These are phyloP conservation scores for Vitis hybrid DNA, from an alignment of 177 flowering plant genomes.

Conservation along the genomic window DNA sequence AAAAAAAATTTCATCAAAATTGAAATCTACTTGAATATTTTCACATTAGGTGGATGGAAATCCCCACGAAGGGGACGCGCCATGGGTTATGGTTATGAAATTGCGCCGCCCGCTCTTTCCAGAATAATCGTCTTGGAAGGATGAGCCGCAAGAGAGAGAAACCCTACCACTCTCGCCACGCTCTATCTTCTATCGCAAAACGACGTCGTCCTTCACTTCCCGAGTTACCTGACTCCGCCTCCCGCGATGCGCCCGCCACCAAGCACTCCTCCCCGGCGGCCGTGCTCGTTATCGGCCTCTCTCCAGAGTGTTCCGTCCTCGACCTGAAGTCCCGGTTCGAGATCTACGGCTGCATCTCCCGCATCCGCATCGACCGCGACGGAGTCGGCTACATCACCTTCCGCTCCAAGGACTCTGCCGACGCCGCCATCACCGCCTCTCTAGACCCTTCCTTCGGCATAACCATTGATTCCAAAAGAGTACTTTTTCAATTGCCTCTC, in stretches of 20 bases:
- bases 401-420: constrained; percentile 63
- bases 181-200: constrained; percentile 30
- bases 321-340: constrained; percentile 82
- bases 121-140: background rate
- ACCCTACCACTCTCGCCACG: constrained; percentile 38
- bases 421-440: constrained; percentile 64
- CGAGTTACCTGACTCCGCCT: constrained; percentile 3
- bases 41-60: too few relatives aligned
- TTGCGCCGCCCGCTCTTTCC: background rate
- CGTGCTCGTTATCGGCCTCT: constrained; percentile 51
- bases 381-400: constrained; percentile 58
- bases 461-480: constrained; percentile 49
- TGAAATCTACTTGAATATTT: too few relatives aligned
- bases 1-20: too few relatives aligned
- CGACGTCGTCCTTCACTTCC: constrained; percentile 35
- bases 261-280: constrained; percentile 42
- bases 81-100: too few relatives aligned
- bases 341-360: constrained; percentile 72
- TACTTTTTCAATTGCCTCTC: constrained; percentile 14
- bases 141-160: constrained; percentile 54
- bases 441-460: constrained; percentile 58
- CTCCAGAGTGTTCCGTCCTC: constrained; percentile 57
- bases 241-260: constrained; percentile 26
- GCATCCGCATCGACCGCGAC: constrained; percentile 62
- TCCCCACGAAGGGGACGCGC: too few relatives aligned